phyloP scores from a whole-genome alignment of 345 rosid genomes.

The Syzygium oleosum region DNA sequence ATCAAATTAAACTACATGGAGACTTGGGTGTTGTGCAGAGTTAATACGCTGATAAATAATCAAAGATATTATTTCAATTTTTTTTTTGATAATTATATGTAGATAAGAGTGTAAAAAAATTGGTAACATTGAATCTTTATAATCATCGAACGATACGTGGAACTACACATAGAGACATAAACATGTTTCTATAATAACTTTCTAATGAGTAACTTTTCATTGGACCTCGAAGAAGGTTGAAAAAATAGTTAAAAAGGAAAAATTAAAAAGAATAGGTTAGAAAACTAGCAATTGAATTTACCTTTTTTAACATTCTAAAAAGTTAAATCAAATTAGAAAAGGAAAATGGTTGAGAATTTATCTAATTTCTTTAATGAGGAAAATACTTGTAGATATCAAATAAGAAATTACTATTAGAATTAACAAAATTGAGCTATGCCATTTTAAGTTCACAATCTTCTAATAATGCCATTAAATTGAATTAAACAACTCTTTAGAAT shows the following conservation, averaged over 20 bases:
- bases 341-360: neutral
- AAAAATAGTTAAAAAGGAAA: neutral
- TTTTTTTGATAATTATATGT: neutral
- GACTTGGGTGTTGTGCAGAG: neutral
- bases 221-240: neutral
- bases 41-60: neutral
- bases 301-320: neutral
- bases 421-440: neutral
- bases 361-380: neutral
- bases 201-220: neutral
- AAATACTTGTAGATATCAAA: neutral
- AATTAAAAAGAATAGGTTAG: neutral
- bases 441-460: no score
- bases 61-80: neutral
- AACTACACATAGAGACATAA: neutral
- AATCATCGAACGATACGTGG: neutral
- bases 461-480: no score
- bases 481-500: neutral
- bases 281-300: neutral
- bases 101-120: neutral
- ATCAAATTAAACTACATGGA: neutral
- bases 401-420: neutral
- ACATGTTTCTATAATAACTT: neutral
- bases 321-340: no score
- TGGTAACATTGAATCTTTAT: neutral